These are phyloP conservation scores for Neopestalotiopsis rosae DNA, from an alignment of 2,329 filamentous ascomycete genomes.

Conservation along the genomic window DNA sequence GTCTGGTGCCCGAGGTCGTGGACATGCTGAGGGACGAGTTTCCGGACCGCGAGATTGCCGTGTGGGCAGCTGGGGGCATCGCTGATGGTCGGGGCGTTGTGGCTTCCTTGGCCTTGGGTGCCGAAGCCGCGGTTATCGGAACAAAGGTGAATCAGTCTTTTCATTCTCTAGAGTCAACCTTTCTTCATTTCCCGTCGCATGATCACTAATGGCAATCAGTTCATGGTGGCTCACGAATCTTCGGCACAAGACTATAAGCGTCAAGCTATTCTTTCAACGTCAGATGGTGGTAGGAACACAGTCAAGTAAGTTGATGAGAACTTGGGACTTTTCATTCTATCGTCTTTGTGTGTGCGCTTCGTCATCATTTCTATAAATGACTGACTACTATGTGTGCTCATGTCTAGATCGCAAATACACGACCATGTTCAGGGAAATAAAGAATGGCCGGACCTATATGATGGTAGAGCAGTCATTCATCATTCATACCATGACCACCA, in stretches of 20 bases:
- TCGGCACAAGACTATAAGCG: constrained; percentile 37
- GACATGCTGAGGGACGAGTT: constrained; percentile 43
- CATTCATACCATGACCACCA: constrained; percentile 30
- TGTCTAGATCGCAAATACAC: constrained; percentile 35
- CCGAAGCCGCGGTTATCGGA: constrained; percentile 63
- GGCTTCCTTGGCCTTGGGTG: constrained; percentile 56
- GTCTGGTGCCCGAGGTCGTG: constrained; percentile 53
- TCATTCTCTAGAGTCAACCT: too few species aligned
- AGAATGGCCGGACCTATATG: constrained; percentile 36
- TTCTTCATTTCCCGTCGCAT: too few species aligned
- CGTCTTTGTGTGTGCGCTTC: too few species aligned
- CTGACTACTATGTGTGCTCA: neutral
- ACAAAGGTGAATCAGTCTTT: constrained; percentile 54
- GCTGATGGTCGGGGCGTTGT: constrained; percentile 55
- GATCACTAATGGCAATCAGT: constrained; percentile 28
- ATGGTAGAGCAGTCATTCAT: constrained; percentile 36
- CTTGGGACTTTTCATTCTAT: too few species aligned
- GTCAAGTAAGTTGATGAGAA: constrained; percentile 35
- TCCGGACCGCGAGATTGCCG: constrained; percentile 28
- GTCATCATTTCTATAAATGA: neutral
- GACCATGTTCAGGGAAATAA: constrained; percentile 35
- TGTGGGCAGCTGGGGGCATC: constrained; percentile 58
- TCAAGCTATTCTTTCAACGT: constrained; percentile 36
- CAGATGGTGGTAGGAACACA: constrained; percentile 40
- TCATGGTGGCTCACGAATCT: constrained; percentile 41